These are phyloP conservation scores for Heliosperma pusillum DNA, from an alignment of 148 eudicot genomes.

Conservation along the genomic window DNA sequence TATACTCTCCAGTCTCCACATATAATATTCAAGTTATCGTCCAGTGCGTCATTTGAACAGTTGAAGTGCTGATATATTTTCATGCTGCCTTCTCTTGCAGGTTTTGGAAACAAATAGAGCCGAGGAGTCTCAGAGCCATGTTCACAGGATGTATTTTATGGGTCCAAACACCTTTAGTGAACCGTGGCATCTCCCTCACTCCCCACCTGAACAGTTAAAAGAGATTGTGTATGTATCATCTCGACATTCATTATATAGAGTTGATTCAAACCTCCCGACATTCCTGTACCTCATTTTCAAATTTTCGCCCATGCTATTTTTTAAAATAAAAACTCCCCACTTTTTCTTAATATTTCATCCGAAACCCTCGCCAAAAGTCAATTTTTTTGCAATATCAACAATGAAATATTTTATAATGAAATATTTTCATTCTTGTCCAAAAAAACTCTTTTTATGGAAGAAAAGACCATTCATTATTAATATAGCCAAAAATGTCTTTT, in stretches of 20 bases:
- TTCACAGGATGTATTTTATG: slow-evolving; percentile 92
- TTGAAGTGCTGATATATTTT: slow-evolving; percentile 4
- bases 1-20: not conserved
- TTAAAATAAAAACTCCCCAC: too few species aligned
- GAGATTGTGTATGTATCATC: slow-evolving; percentile 69
- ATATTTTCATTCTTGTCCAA: too few species aligned
- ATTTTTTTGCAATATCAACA: too few species aligned
- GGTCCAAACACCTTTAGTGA: slow-evolving; percentile 90
- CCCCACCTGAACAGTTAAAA: slow-evolving; percentile 87
- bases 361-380: too few species aligned
- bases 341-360: too few species aligned
- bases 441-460: too few species aligned
- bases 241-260: not conserved
- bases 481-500: too few species aligned
- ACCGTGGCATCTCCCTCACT: slow-evolving; percentile 96
- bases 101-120: slow-evolving; percentile 94
- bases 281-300: too few species aligned
- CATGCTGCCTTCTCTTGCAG: slow-evolving; percentile 37
- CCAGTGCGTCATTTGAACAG: not conserved
- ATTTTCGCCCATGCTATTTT: too few species aligned
- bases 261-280: too few species aligned
- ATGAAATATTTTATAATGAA: too few species aligned
- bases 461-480: too few species aligned
- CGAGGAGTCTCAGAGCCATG: slow-evolving; percentile 92
- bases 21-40: slow-evolving; percentile 5